phyloP scores from a whole-genome alignment of 495 filamentous ascomycete genomes.

The Paragyromitra xinjiangensis region DNA sequence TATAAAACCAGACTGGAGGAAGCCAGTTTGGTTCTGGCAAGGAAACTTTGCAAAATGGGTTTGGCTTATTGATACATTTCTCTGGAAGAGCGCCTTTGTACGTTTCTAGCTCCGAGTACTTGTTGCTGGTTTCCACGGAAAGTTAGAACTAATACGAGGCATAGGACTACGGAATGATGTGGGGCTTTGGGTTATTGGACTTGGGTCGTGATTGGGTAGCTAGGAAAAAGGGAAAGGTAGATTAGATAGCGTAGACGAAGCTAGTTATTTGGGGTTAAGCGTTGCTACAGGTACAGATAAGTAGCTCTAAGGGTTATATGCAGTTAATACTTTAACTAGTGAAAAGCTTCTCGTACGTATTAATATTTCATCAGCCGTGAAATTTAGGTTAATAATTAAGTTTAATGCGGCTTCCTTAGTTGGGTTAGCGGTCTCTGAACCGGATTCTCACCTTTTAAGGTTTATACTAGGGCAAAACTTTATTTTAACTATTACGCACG shows the following conservation, averaged over 20 bases:
- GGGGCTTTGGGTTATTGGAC: conserved; percentile 40
- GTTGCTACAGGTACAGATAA: background rate
- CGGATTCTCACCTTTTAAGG: no score
- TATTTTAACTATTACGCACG: background rate
- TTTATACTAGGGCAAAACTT: background rate
- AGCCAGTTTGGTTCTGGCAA: conserved; percentile 57
- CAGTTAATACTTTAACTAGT: background rate
- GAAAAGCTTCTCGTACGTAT: background rate
- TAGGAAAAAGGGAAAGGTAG: conserved; percentile 23
- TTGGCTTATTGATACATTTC: conserved; percentile 52
- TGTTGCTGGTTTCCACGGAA: background rate
- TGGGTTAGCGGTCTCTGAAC: no score
- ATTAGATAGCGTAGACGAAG: conserved; percentile 16
- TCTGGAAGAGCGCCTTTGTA: conserved; percentile 56
- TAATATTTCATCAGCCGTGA: background rate
- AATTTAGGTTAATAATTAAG: no score
- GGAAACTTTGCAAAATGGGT: conserved; percentile 41
- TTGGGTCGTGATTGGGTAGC: conserved; percentile 32
- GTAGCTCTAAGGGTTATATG: background rate
- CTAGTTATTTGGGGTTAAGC: background rate
- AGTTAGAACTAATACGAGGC: background rate
- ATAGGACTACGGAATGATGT: conserved; percentile 48
- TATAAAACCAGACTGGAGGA: conserved; percentile 54
- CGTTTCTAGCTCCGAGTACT: conserved; percentile 10
- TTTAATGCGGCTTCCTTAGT: no score